Evolutionary conservation across 2,329 filamentous ascomycete species (phyloP).

Genomic region (Plectosphaerella plurivora): DNA sequence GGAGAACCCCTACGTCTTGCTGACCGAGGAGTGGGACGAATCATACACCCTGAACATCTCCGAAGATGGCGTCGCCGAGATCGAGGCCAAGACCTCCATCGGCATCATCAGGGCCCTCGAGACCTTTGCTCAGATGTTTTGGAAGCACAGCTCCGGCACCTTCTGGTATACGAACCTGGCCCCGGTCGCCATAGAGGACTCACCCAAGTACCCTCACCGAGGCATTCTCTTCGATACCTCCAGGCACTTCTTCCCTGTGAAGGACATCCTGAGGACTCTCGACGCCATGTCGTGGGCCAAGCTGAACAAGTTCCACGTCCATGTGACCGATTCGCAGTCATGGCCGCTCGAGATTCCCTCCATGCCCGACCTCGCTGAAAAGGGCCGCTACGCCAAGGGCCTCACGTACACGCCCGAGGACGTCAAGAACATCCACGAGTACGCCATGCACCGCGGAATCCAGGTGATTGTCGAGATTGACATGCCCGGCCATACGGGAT

Average conservation of each 20-base stretch:
- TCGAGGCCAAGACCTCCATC: conserved; percentile 61
- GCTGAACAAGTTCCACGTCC: conserved; percentile 76
- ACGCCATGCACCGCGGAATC: conserved; percentile 65
- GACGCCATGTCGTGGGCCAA: conserved; percentile 76
- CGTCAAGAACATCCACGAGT: conserved; percentile 62
- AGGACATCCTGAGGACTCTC: conserved; percentile 68
- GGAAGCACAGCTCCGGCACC: conserved; percentile 55
- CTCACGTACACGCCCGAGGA: conserved; percentile 65
- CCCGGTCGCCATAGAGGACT: conserved; percentile 68
- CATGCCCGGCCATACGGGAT: conserved; percentile 73
- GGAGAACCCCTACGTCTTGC: conserved; percentile 52
- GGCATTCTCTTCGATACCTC: conserved; percentile 77
- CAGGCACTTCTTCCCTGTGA: conserved; percentile 64
- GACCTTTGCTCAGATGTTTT: conserved; percentile 78
- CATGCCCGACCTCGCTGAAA: conserved; percentile 64
- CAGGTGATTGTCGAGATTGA: conserved; percentile 74
- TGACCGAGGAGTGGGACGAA: conserved; percentile 65
- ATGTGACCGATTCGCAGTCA: conserved; percentile 78
- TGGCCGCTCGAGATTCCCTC: conserved; percentile 80
- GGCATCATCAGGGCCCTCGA: conserved; percentile 71
- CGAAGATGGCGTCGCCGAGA: conserved; percentile 52
- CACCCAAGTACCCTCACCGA: conserved; percentile 70
- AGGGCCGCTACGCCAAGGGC: conserved; percentile 67
- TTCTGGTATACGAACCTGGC: conserved; percentile 65
- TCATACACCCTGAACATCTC: conserved; percentile 66